phyloP scores from a whole-genome alignment of 371 early-diverging fungal species.

The Chytridium lagenaria region DNA sequence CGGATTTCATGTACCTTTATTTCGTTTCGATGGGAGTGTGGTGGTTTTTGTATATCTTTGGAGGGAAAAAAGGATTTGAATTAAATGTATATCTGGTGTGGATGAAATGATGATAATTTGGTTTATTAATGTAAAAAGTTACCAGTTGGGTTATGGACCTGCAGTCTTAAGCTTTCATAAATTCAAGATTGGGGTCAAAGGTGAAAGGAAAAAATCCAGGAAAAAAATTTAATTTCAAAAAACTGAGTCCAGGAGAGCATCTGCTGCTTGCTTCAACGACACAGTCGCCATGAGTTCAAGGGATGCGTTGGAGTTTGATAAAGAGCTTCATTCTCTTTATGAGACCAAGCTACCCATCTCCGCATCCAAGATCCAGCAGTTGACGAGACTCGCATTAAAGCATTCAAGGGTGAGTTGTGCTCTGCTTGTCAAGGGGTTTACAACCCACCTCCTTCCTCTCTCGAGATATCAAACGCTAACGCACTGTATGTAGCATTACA shows the following conservation, averaged over 20 bases:
- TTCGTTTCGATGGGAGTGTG: background rate
- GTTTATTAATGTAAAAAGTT: too few relatives aligned
- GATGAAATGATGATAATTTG: too few relatives aligned
- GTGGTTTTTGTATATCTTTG: background rate
- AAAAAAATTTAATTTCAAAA: too few relatives aligned
- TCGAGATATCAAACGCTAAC: background rate
- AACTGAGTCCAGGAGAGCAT: too few relatives aligned
- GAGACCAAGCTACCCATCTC: conserved; percentile 66
- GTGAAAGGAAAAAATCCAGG: too few relatives aligned
- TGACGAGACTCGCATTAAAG: conserved; percentile 61
- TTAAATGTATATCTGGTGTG: background rate
- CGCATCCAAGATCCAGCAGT: conserved; percentile 64
- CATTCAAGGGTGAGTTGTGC: conserved; percentile 59
- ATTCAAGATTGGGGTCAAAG: too few relatives aligned
- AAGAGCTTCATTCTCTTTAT: conserved; percentile 60
- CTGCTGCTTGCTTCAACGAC: too few relatives aligned
- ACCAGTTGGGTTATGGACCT: too few relatives aligned
- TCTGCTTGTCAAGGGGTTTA: background rate
- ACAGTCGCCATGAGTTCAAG: too few relatives aligned
- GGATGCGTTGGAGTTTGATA: conserved; percentile 61
- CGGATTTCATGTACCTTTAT: background rate
- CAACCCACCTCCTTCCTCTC: background rate
- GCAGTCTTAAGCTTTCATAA: too few relatives aligned
- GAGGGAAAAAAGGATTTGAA: background rate
- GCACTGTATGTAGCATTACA: conserved; percentile 55